phyloP scores from a whole-genome alignment of 345 rosid genomes.

The Cardamine chenopodiifolia region DNA sequence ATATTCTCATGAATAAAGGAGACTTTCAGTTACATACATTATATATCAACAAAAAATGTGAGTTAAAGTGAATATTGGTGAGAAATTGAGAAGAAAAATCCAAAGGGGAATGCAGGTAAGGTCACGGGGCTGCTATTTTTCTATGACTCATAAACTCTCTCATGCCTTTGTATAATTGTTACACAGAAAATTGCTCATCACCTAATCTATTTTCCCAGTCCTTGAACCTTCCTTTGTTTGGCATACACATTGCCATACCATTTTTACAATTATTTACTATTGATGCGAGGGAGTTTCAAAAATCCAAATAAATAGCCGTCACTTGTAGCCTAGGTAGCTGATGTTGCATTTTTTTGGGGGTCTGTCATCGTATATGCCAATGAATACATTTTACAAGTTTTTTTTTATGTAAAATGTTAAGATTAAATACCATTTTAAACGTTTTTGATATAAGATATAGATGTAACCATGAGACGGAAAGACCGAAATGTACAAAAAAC shows the following conservation, averaged over 20 bases:
- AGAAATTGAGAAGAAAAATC: conserved; percentile 1
- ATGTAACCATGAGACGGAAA: too few species aligned
- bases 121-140: conserved; percentile 13
- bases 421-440: too few species aligned
- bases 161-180: conserved; percentile 8
- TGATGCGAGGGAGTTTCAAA: neutral
- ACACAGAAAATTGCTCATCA: neutral
- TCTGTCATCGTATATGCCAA: neutral
- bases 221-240: neutral
- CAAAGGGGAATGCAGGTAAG: conserved; percentile 23
- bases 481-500: too few species aligned
- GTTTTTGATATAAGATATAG: too few species aligned
- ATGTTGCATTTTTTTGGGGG: neutral
- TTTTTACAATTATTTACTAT: neutral
- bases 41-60: neutral
- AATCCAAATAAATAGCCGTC: neutral
- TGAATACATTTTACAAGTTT: too few species aligned
- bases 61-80: conserved; percentile 15
- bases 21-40: neutral
- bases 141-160: neutral
- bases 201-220: neutral
- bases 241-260: neutral
- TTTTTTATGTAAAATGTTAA: too few species aligned
- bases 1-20: neutral
- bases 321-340: neutral